Conservation (phyloP, 257 asterid genomes). For the Scutellaria galericulata region DNA sequence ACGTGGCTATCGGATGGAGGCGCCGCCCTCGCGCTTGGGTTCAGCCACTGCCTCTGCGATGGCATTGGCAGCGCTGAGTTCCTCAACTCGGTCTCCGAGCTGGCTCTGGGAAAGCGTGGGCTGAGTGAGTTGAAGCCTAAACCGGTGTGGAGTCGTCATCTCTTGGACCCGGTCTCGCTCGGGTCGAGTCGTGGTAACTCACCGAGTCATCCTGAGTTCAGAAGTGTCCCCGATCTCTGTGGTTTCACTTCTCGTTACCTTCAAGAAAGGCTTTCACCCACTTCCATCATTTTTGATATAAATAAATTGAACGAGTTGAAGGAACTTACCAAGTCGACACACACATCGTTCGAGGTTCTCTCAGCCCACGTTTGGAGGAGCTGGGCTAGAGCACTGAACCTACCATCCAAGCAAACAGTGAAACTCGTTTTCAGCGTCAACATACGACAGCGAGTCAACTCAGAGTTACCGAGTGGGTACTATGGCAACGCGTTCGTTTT, state of each 20-base stretch:
- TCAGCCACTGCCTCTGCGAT: conserved; percentile 67
- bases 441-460: conserved; percentile 57
- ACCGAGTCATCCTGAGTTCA: conserved; percentile 52
- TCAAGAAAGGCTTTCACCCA: conserved; percentile 51
- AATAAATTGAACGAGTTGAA: conserved; percentile 49
- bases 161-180: conserved; percentile 35
- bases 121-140: conserved; percentile 33
- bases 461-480: conserved; percentile 63
- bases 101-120: conserved; percentile 40
- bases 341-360: conserved; percentile 64
- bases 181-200: not conserved
- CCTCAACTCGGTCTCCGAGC: conserved; percentile 63
- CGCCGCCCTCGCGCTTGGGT: conserved; percentile 61
- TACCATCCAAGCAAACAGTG: conserved; percentile 50
- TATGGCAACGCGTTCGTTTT: conserved; percentile 74
- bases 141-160: conserved; percentile 60
- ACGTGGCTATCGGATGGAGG: conserved; percentile 72
- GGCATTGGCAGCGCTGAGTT: conserved; percentile 69
- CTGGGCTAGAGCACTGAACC: conserved; percentile 60
- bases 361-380: conserved; percentile 77
- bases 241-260: conserved; percentile 46
- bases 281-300: conserved; percentile 46
- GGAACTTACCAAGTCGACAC: not conserved
- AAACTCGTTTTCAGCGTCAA: conserved; percentile 63
- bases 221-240: conserved; percentile 48